Percentiles rank a stretch among this genome's conserved stretches.
phyloP scores from a whole-genome alignment of 2,329 filamentous ascomycete genomes.

The Dissoconium aciculare region DNA sequence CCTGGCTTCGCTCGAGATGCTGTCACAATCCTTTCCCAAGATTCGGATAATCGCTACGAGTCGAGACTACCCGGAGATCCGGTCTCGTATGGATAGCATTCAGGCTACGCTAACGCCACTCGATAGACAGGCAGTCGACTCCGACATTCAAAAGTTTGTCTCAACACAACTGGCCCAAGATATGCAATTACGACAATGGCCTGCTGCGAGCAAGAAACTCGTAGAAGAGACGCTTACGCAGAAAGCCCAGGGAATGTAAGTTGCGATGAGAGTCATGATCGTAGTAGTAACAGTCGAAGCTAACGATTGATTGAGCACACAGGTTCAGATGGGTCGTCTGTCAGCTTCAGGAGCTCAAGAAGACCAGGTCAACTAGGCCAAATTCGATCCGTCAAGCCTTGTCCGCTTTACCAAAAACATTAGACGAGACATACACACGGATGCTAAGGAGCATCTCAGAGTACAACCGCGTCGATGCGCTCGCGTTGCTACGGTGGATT shows the following conservation, averaged over 20 bases:
- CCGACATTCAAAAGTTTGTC: conserved; percentile 10
- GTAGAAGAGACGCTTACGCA: conserved; percentile 9
- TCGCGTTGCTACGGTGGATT: conserved; percentile 10
- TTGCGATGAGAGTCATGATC: too few species aligned
- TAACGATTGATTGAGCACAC: neutral
- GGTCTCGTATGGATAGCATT: conserved; percentile 5
- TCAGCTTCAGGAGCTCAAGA: conserved; percentile 9
- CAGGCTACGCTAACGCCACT: conserved; percentile 2
- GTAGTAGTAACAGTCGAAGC: too few species aligned
- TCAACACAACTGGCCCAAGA: conserved; percentile 6
- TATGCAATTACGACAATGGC: conserved; percentile 1
- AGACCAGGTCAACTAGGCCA: conserved; percentile 6
- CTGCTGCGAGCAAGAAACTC: conserved; percentile 2
- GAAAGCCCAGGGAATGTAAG: conserved; percentile 14
- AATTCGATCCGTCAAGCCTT: conserved; percentile 8
- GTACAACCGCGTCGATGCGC: conserved; percentile 4
- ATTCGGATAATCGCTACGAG: conserved; percentile 12
- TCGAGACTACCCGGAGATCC: conserved; percentile 9
- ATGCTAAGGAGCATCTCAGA: conserved; percentile 8
- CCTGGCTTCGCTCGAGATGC: conserved; percentile 5
- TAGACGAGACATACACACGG: conserved; percentile 12
- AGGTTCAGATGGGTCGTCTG: conserved; percentile 10
- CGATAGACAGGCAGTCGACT: conserved; percentile 4
- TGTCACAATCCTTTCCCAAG: conserved; percentile 5
- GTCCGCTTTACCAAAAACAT: conserved; percentile 5